Percentiles rank a stretch among this genome's conserved stretches.
These are phyloP conservation scores for Hippophae tibetana DNA, from an alignment of 306 rosid genomes.

Conservation along the genomic window DNA sequence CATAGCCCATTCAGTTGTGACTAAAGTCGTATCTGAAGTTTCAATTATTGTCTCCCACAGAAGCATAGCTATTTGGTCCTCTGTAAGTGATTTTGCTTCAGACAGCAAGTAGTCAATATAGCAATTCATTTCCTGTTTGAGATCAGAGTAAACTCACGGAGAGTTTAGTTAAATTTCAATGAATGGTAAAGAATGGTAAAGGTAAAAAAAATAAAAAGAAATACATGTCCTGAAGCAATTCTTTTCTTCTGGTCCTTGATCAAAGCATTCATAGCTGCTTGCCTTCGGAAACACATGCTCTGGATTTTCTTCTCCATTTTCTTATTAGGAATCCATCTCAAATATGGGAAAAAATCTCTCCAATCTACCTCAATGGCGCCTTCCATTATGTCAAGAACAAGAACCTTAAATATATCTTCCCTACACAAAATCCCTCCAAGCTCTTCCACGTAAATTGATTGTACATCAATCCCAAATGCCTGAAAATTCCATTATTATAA, in stretches of 20 bases:
- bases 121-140: conserved; percentile 48
- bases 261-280: conserved; percentile 51
- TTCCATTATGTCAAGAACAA: conserved; percentile 72
- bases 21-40: conserved; percentile 72
- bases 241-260: conserved; percentile 52
- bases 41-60: conserved; percentile 82
- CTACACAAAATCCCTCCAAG: conserved; percentile 35
- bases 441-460: conserved; percentile 61
- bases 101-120: conserved; percentile 51
- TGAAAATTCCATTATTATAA: conserved; percentile 21
- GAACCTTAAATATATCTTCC: conserved; percentile 46
- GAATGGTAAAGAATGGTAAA: not conserved
- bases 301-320: conserved; percentile 40
- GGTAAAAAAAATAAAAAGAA: not conserved
- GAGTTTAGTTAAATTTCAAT: not conserved
- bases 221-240: conserved; percentile 66
- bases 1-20: conserved; percentile 83
- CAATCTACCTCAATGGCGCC: conserved; percentile 96
- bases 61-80: conserved; percentile 54
- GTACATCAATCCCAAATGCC: conserved; percentile 57
- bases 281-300: conserved; percentile 26
- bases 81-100: conserved; percentile 50
- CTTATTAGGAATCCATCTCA: conserved; percentile 84
- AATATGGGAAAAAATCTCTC: conserved; percentile 95
- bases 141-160: not conserved